phyloP scores from a whole-genome alignment of 1,139 yeast species.

The Kazachstania sp. region DNA sequence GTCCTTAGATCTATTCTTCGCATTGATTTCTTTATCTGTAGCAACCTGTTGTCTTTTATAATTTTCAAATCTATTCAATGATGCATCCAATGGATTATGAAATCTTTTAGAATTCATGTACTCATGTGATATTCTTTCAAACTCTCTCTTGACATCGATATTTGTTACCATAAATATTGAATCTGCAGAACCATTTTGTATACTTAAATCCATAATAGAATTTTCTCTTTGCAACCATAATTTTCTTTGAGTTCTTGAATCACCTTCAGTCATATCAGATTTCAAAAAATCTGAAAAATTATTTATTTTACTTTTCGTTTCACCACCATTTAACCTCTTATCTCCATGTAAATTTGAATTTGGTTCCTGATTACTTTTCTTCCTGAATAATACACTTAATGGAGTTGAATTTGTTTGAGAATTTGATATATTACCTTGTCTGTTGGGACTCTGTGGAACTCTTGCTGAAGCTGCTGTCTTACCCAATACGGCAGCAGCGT shows the following conservation, averaged over 20 bases:
- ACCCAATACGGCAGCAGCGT: conserved; percentile 5
- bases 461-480: conserved; percentile 1
- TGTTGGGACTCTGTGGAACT: background rate
- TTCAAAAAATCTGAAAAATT: conserved; percentile 34
- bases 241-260: conserved; percentile 72
- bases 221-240: conserved; percentile 78
- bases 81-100: conserved; percentile 58
- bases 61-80: conserved; percentile 38
- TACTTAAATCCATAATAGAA: conserved; percentile 50
- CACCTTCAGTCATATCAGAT: conserved; percentile 34
- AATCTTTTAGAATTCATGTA: conserved; percentile 62
- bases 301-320: conserved; percentile 20
- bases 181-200: conserved; percentile 24
- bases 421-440: background rate
- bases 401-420: conserved; percentile 1
- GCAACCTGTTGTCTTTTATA: background rate
- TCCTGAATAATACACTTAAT: conserved; percentile 2
- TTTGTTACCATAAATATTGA: conserved; percentile 41
- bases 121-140: conserved; percentile 67
- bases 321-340: conserved; percentile 3
- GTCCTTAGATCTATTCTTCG: conserved; percentile 1
- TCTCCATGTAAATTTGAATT: background rate
- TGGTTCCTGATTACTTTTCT: background rate
- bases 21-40: background rate
- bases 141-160: conserved; percentile 62